Conservation (phyloP, 2,329 filamentous ascomycete species). For the Colletotrichum endophyticum region DNA sequence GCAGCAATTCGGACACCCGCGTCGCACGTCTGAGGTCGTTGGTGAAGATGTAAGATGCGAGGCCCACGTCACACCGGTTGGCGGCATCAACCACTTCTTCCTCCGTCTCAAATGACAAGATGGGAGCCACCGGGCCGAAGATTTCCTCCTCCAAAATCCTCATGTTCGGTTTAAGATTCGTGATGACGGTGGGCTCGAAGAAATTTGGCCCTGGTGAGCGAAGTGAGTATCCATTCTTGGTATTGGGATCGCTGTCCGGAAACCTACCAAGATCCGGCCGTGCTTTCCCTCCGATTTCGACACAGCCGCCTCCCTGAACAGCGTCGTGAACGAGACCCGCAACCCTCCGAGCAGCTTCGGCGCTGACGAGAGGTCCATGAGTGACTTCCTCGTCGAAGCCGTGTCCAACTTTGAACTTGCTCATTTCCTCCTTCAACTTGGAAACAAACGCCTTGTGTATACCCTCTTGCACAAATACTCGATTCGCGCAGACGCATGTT, state of each 20-base stretch:
- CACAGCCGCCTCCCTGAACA: slow-evolving; percentile 74
- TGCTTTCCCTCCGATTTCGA: slow-evolving; percentile 73
- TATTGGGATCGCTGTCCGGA: background rate
- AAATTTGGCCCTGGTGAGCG: slow-evolving; percentile 74
- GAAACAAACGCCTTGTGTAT: slow-evolving; percentile 78
- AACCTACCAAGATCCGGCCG: slow-evolving; percentile 63
- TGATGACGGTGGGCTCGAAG: slow-evolving; percentile 87
- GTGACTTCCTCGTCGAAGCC: slow-evolving; percentile 75
- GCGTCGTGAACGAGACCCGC: slow-evolving; percentile 82
- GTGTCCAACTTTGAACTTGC: slow-evolving; percentile 75
- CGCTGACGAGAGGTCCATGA: slow-evolving; percentile 85
- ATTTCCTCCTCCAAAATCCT: slow-evolving; percentile 86
- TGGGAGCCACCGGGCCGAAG: slow-evolving; percentile 89
- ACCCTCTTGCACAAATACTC: slow-evolving; percentile 78
- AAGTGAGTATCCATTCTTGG: slow-evolving; percentile 66
- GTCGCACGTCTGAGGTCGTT: slow-evolving; percentile 62
- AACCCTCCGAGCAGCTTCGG: slow-evolving; percentile 80
- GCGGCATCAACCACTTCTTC: slow-evolving; percentile 85
- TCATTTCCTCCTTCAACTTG: slow-evolving; percentile 74
- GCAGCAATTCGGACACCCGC: slow-evolving; percentile 71
- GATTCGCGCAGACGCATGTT: slow-evolving; percentile 91
- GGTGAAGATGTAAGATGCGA: slow-evolving; percentile 94
- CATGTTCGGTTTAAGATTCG: slow-evolving; percentile 87
- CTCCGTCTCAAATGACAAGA: slow-evolving; percentile 89
- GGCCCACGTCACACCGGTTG: slow-evolving; percentile 82